phyloP scores from a whole-genome alignment of 495 filamentous ascomycete genomes.

The Daldinia grandis region DNA sequence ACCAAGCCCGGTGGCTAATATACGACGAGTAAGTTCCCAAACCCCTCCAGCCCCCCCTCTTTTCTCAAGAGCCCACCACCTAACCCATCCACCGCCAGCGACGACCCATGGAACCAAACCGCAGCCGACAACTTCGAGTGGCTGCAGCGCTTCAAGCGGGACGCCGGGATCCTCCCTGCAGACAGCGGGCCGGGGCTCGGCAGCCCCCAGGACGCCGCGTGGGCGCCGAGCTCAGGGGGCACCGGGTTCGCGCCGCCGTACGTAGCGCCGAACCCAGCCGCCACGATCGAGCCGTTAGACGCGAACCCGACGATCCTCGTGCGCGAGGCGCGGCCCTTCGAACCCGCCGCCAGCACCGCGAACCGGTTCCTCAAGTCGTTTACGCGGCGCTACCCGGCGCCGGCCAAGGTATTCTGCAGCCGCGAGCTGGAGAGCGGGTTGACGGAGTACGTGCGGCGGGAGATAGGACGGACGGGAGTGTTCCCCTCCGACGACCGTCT shows the following conservation, averaged over 20 bases:
- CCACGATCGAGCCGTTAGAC: conserved; percentile 25
- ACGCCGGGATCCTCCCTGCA: conserved; percentile 62
- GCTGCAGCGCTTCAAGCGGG: conserved; percentile 73
- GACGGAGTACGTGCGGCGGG: conserved; percentile 49
- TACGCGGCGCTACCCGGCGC: conserved; percentile 48
- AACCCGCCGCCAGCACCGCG: conserved; percentile 49
- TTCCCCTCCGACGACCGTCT: conserved; percentile 56
- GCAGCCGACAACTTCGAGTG: conserved; percentile 76
- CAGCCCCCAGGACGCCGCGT: conserved; percentile 35
- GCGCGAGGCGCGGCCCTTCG: conserved; percentile 46
- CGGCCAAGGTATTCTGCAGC: conserved; percentile 60
- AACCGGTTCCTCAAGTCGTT: conserved; percentile 51
- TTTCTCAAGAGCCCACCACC: conserved; percentile 10
- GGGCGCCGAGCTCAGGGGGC: conserved; percentile 54
- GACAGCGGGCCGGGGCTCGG: conserved; percentile 56
- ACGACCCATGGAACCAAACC: conserved; percentile 79
- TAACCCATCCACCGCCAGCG: conserved; percentile 53
- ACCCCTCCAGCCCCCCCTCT: neutral
- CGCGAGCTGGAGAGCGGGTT: conserved; percentile 60
- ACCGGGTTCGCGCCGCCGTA: conserved; percentile 61
- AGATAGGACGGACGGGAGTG: conserved; percentile 32
- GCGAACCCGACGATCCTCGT: conserved; percentile 42
- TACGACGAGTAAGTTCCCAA: conserved; percentile 59
- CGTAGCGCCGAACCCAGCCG: conserved; percentile 45
- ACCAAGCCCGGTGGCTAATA: conserved; percentile 64